Evolutionary conservation across 306 rosid genomes (phyloP).

Genomic region (Quercus wislizeni): DNA sequence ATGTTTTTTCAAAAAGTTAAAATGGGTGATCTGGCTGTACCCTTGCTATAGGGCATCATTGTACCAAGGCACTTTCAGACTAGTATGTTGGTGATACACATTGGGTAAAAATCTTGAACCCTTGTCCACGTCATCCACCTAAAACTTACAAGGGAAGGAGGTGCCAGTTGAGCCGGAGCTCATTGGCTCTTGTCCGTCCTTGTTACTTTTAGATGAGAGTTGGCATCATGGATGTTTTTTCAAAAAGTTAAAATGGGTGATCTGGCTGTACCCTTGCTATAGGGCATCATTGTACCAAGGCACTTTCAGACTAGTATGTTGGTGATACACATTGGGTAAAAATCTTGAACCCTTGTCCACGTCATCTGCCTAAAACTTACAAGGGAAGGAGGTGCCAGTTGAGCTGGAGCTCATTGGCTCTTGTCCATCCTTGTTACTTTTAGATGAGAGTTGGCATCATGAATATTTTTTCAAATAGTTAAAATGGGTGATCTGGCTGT

Average conservation of each 20-base stretch:
- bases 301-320: background rate
- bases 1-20: background rate
- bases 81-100: background rate
- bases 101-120: too few species aligned
- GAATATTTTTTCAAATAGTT: background rate
- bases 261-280: too few species aligned
- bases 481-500: background rate
- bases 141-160: too few species aligned
- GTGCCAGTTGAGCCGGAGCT: too few species aligned
- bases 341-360: too few species aligned
- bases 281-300: background rate
- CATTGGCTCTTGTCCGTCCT: too few species aligned
- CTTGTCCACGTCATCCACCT: too few species aligned
- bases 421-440: background rate
- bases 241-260: background rate
- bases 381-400: too few species aligned
- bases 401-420: too few species aligned
- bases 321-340: background rate
- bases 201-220: background rate
- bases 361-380: too few species aligned
- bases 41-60: too few species aligned
- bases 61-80: too few species aligned
- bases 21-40: background rate
- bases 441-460: background rate
- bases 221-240: background rate